Conservation (phyloP, 129 eudicot species). For the Artemisia argyi region DNA sequence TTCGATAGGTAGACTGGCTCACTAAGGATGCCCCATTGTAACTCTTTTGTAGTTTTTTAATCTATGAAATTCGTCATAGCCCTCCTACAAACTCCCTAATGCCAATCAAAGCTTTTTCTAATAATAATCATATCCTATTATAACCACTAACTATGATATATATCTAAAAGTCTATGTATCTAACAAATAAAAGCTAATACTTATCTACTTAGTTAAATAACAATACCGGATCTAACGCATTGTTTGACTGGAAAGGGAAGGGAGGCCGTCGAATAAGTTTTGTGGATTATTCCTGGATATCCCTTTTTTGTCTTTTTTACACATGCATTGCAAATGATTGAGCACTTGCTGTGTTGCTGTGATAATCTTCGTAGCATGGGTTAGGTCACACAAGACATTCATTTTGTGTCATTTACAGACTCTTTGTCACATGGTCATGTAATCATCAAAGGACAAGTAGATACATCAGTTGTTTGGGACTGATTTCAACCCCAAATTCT, state of each 20-base stretch:
- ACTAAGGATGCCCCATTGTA: background rate
- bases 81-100: too few relatives aligned
- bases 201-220: too few relatives aligned
- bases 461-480: constrained; percentile 1
- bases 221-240: background rate
- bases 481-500: background rate
- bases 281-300: background rate
- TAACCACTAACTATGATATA: too few relatives aligned
- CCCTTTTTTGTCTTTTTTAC: too few relatives aligned
- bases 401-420: constrained; percentile 1
- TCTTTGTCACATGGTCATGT: constrained; percentile 20
- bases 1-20: background rate
- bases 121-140: too few relatives aligned
- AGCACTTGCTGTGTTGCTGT: constrained; percentile 12
- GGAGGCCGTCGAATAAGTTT: background rate
- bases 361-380: background rate
- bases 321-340: constrained; percentile 7
- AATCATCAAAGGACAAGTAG: constrained; percentile 20
- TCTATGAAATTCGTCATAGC: too few relatives aligned
- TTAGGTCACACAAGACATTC: constrained; percentile 13
- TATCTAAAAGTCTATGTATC: too few relatives aligned
- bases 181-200: too few relatives aligned
- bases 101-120: too few relatives aligned
- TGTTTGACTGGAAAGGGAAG: constrained; percentile 2
- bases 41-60: too few relatives aligned